Conservation (phyloP, 2,329 filamentous ascomycete genomes). For the Conoideocrella luteorostrata region DNA sequence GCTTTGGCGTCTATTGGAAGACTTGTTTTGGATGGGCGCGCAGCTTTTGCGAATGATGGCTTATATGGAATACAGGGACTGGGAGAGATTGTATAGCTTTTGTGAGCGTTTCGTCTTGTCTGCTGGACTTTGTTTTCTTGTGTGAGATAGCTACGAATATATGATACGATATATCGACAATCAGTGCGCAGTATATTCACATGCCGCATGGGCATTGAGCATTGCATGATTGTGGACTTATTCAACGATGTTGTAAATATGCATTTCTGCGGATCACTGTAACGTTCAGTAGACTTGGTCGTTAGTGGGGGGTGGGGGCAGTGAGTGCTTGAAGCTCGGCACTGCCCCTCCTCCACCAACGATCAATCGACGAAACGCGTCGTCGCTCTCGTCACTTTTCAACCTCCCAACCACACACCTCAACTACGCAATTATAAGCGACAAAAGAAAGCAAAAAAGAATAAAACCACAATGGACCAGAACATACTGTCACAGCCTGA, state of each 20-base stretch:
- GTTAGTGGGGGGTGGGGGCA: too few relatives aligned
- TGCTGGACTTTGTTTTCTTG: not conserved
- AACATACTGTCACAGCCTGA: constrained; percentile 41
- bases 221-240: too few relatives aligned
- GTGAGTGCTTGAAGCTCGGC: too few relatives aligned
- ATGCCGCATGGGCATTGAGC: too few relatives aligned
- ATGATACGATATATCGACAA: not conserved
- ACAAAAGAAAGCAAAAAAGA: not conserved
- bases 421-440: too few relatives aligned
- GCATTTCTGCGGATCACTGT: too few relatives aligned
- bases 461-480: constrained; percentile 12
- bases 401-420: too few relatives aligned
- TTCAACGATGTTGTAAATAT: too few relatives aligned
- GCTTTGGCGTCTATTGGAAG: not conserved
- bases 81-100: not conserved
- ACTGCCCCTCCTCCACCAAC: too few relatives aligned
- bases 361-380: too few relatives aligned
- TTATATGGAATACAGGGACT: not conserved
- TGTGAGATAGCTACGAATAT: not conserved
- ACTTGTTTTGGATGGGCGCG: not conserved
- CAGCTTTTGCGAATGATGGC: not conserved
- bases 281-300: too few relatives aligned
- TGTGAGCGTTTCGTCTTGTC: not conserved
- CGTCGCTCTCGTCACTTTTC: too few relatives aligned
- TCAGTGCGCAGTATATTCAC: not conserved